Conservation (phyloP, 164 flowering plant species). For the Stephania yunnanensis region DNA sequence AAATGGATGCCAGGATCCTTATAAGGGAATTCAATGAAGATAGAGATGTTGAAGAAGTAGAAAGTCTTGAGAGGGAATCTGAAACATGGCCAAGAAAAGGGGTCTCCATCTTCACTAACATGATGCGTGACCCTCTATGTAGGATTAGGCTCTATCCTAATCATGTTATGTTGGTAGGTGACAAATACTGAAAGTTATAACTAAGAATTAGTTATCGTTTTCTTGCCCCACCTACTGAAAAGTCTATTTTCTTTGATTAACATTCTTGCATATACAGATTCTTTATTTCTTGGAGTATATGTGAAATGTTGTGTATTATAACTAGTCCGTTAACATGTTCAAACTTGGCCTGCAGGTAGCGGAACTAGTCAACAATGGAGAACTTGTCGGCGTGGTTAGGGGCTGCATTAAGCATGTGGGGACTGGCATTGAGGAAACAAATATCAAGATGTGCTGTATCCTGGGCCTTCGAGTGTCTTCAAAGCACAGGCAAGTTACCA, state of each 20-base stretch:
- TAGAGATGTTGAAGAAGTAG: constrained; percentile 39
- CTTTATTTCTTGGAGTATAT: not conserved
- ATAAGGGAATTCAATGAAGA: constrained; percentile 45
- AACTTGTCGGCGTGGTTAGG: constrained; percentile 46
- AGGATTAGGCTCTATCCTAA: constrained; percentile 43
- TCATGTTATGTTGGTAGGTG: constrained; percentile 50
- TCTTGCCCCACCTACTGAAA: not conserved
- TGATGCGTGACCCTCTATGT: constrained; percentile 44
- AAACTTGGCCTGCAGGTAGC: constrained; percentile 45
- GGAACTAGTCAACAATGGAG: constrained; percentile 35
- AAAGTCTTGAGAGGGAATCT: constrained; percentile 44
- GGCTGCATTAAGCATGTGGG: constrained; percentile 50
- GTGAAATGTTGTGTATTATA: not conserved
- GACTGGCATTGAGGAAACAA: constrained; percentile 25
- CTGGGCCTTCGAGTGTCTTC: constrained; percentile 58
- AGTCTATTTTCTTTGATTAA: constrained; percentile 5
- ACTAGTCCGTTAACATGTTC: constrained; percentile 9
- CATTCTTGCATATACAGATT: constrained; percentile 2
- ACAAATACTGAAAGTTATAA: not conserved
- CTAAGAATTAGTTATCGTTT: not conserved
- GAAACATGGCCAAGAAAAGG: constrained; percentile 35
- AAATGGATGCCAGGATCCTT: constrained; percentile 27
- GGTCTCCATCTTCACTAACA: constrained; percentile 36
- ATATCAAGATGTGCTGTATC: constrained; percentile 45
- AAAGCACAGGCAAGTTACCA: constrained; percentile 29